Evolutionary conservation across 2,329 filamentous ascomycete genomes (phyloP).

Genomic region (Scedosporium apiospermum): DNA sequence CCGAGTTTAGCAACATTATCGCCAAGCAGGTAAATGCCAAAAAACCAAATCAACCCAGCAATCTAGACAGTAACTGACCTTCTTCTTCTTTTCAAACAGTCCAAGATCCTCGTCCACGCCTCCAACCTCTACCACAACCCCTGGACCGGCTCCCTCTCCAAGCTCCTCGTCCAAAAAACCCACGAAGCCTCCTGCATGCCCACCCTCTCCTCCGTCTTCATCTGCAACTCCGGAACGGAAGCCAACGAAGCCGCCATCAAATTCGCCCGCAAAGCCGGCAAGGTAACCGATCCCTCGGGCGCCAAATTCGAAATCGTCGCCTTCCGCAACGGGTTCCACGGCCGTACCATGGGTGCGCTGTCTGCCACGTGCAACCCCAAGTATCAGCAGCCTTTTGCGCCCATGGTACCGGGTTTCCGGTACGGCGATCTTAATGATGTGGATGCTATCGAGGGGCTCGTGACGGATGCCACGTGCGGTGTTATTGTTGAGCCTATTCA

Average conservation of each 20-base stretch:
- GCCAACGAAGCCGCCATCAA: conserved; percentile 98
- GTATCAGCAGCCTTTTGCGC: conserved; percentile 89
- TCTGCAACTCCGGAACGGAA: conserved; percentile 94
- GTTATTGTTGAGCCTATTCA: conserved; percentile 97
- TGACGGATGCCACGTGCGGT: conserved; percentile 81
- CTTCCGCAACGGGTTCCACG: conserved; percentile 89
- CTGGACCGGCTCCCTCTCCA: conserved; percentile 84
- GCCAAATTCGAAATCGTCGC: conserved; percentile 78
- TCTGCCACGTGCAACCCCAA: conserved; percentile 98
- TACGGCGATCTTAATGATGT: conserved; percentile 83
- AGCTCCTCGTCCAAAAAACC: conserved; percentile 76
- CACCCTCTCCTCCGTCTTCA: conserved; percentile 69
- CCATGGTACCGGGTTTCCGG: conserved; percentile 89
- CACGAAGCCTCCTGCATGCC: conserved; percentile 72
- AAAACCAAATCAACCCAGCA: neutral
- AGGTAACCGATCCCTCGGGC: conserved; percentile 60
- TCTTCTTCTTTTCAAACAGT: conserved; percentile 25
- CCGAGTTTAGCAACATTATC: conserved; percentile 64
- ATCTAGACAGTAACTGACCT: neutral
- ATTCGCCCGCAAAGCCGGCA: conserved; percentile 87
- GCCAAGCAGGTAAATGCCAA: conserved; percentile 57
- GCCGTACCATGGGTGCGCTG: conserved; percentile 87
- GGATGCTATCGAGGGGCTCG: conserved; percentile 54
- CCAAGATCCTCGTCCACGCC: conserved; percentile 73
- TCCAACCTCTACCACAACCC: conserved; percentile 97